phyloP scores from a whole-genome alignment of 352 stramenopile genomes.

The Phytophthora nicotianae region DNA sequence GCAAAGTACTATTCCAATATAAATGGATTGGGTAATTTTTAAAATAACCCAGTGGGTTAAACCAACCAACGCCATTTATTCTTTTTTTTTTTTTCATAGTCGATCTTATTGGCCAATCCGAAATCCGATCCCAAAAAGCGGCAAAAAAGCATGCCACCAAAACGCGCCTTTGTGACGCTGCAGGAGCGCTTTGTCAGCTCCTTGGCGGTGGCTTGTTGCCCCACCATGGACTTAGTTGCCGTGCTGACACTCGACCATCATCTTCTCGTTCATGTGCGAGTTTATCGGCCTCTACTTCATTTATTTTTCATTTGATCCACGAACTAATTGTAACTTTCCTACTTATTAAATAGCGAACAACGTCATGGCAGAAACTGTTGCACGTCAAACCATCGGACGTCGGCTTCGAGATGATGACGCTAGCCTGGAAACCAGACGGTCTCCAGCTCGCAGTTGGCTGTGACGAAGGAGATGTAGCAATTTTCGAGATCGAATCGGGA shows the following conservation, averaged over 20 bases:
- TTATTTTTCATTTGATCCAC: no score
- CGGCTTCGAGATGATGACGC: slow-evolving; percentile 49
- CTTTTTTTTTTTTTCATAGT: background rate
- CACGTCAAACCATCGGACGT: slow-evolving; percentile 72
- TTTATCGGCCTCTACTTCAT: no score
- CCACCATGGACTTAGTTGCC: slow-evolving; percentile 82
- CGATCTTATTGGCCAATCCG: background rate
- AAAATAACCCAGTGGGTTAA: no score
- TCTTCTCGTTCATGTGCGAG: slow-evolving; percentile 76
- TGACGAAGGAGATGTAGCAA: slow-evolving; percentile 67
- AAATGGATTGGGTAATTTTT: no score
- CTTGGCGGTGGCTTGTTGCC: slow-evolving; percentile 56
- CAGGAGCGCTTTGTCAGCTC: slow-evolving; percentile 75
- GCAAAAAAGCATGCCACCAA: slow-evolving; percentile 11
- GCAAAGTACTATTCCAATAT: no score
- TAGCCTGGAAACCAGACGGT: slow-evolving; percentile 75
- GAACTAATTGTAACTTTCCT: no score
- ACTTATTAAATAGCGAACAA: slow-evolving; percentile 73
- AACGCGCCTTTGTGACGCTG: slow-evolving; percentile 62
- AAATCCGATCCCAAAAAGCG: background rate
- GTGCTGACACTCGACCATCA: slow-evolving; percentile 72
- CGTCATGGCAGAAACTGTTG: slow-evolving; percentile 78
- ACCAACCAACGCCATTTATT: no score
- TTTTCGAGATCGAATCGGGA: slow-evolving; percentile 71
- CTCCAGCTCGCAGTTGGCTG: slow-evolving; percentile 68